phyloP scores from a whole-genome alignment of 352 stramenopile species.

The Pythium periplocum region DNA sequence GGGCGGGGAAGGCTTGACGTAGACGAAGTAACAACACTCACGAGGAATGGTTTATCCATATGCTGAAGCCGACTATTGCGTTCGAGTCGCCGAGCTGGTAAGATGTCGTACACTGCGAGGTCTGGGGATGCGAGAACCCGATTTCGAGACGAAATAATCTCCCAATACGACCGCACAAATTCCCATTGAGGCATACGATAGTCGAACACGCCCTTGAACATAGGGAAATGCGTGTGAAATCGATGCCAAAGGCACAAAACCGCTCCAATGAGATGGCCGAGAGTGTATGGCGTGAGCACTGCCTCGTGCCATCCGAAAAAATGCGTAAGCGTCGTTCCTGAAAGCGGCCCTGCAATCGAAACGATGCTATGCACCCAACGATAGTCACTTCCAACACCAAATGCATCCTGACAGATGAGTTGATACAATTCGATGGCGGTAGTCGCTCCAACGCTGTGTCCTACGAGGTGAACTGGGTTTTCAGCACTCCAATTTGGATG shows the following conservation, averaged over 20 bases:
- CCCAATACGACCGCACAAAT: conserved; percentile 12
- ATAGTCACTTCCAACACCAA: conserved; percentile 18
- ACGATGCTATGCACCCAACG: conserved; percentile 22
- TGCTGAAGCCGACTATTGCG: conserved; percentile 37
- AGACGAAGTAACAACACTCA: conserved; percentile 60
- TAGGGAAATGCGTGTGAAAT: conserved; percentile 16
- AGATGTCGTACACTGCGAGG: conserved; percentile 11
- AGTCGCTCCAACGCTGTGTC: conserved; percentile 24
- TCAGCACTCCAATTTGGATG: conserved; percentile 18
- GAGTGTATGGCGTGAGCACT: conserved; percentile 2
- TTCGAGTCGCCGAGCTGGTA: conserved; percentile 33
- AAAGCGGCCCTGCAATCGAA: conserved; percentile 21
- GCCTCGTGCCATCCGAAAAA: conserved; percentile 12
- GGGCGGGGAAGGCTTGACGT: conserved; percentile 25
- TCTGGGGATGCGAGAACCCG: conserved; percentile 15
- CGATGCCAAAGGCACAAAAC: conserved; percentile 17
- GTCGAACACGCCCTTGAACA: conserved; percentile 22
- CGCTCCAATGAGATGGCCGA: conserved; percentile 12
- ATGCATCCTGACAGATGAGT: conserved; percentile 21
- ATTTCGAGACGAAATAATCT: conserved; percentile 14
- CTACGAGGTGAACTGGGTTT: conserved; percentile 21
- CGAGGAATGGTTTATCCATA: conserved; percentile 50
- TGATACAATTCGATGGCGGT: conserved; percentile 28
- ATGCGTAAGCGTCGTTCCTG: conserved; percentile 18
- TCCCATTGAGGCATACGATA: conserved; percentile 31